phyloP scores from a whole-genome alignment of 768 basidiomycete species.

The Sporobolomyces phaffii region DNA sequence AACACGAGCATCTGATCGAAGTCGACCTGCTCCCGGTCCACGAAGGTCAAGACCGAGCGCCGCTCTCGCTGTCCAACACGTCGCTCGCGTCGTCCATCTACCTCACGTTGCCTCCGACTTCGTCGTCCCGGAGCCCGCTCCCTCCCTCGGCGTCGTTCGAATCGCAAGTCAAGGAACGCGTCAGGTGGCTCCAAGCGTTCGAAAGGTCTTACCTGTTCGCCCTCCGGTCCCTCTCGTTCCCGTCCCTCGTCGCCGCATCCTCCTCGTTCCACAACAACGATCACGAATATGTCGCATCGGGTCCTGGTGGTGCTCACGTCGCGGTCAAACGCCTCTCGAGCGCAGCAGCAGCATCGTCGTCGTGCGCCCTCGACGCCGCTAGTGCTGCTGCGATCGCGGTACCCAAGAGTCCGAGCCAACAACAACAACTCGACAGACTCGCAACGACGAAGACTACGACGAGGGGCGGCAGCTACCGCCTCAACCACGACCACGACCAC shows the following conservation, averaged over 20 bases:
- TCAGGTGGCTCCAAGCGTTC: conserved; percentile 56
- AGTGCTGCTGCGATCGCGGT: too few relatives aligned
- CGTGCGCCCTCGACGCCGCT: conserved; percentile 29
- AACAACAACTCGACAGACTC: conserved; percentile 50
- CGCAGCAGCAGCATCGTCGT: too few relatives aligned
- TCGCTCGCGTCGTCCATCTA: conserved; percentile 47
- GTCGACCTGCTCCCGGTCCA: conserved; percentile 56
- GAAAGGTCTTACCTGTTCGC: conserved; percentile 55
- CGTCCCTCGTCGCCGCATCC: conserved; percentile 35
- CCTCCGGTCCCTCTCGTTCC: conserved; percentile 50
- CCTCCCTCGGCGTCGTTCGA: conserved; percentile 20
- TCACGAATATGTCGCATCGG: too few relatives aligned
- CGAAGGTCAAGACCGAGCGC: conserved; percentile 41
- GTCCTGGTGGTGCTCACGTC: too few relatives aligned
- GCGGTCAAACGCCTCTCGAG: background rate
- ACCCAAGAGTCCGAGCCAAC: conserved; percentile 68
- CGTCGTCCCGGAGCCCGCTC: conserved; percentile 7
- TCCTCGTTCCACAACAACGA: too few relatives aligned
- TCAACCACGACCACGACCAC: too few relatives aligned
- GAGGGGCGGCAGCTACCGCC: too few relatives aligned
- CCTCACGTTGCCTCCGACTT: conserved; percentile 42
- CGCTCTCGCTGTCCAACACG: conserved; percentile 27
- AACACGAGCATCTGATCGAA: conserved; percentile 48
- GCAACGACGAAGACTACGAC: too few relatives aligned
- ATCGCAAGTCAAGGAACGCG: conserved; percentile 41